These are phyloP conservation scores for Gaultheria prostrata DNA, from an alignment of 148 eudicot genomes.

Conservation along the genomic window DNA sequence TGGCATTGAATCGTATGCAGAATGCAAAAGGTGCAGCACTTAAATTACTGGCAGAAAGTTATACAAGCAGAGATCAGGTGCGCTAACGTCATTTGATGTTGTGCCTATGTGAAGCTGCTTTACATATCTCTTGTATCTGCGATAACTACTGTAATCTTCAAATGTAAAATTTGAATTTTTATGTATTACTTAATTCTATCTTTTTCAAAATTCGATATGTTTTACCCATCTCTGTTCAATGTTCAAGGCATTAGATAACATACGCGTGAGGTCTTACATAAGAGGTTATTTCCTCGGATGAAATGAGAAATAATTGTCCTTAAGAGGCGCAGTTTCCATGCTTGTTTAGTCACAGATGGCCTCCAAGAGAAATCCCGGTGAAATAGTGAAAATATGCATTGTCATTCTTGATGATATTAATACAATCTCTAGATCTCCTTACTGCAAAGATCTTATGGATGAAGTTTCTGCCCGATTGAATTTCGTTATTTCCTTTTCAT, in stretches of 20 bases:
- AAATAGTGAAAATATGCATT: not conserved
- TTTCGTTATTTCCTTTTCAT: not conserved
- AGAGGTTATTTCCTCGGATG: not conserved
- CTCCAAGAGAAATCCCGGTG: not conserved
- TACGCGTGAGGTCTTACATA: not conserved
- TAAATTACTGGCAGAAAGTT: slow-evolving; percentile 92
- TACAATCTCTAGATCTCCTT: not conserved
- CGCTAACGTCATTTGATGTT: not conserved
- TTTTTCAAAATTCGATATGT: not conserved
- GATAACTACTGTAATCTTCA: not conserved
- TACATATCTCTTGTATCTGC: not conserved
- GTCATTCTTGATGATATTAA: not conserved
- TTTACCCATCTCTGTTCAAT: not conserved
- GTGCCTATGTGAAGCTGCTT: not conserved
- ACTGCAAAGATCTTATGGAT: not conserved
- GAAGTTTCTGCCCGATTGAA: not conserved
- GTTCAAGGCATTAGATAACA: not conserved
- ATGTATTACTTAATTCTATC: not conserved
- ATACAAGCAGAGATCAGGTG: slow-evolving; percentile 99
- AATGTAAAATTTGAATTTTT: not conserved
- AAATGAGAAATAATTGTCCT: not conserved
- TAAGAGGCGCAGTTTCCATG: not conserved
- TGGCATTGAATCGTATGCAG: slow-evolving; percentile 98
- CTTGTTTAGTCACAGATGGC: not conserved
- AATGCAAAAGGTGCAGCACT: slow-evolving; percentile 99